Base-by-base conservation (phyloP, 192 early-diverging fungal genomes). In the Coemansia sp. region DNA sequence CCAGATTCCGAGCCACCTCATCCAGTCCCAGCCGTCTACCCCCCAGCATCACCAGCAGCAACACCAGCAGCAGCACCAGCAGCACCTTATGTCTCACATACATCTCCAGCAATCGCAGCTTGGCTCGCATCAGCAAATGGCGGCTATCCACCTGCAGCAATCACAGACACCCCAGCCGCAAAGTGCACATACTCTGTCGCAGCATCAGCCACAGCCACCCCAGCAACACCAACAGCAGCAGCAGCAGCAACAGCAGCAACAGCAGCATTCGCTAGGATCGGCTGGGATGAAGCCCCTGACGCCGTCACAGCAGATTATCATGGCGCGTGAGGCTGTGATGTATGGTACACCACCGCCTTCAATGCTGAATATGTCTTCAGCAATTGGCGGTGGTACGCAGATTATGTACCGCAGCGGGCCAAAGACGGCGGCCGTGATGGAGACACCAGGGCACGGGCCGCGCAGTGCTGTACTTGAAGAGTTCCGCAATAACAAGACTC, bases 401-500 rank as follows among this genome's bases (percentile, higher is more conserved):
- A 61, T 68, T 21, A 67, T 75, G 59, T 75, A 60, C 59, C 78
- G 74, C 33, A 59, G 48, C 31, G 61, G 51, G 25, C 73, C 73
- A 5, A 75, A 75, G 67, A 72, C 65, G 25, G 71, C 74, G 12
- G 63, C 73, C 1, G 69, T 64, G 46, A 64, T 76, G 58, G 77
- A 79, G 43, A 62, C 81, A 31, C 64, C 87, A 20, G 84, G 86
- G 7, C 87, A 88, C 61, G 87, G 86, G 12, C 84, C 89, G 55
- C 89, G 96, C 58, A 93, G 91, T 72, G 80, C 87, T n/a, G 70
- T 96, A 46, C 78, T 99, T 61, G 97, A 99, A 63, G 97, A 98
- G 68, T 99, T 99, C 79, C 86, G 97, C 70, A 93, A 91, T 77
- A 95, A 95, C 84, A 99, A 99, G 87, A 94, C 88, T 72, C 92